Base-by-base conservation (phyloP, 306 rosid species). In the Castanopsis chinensis region DNA sequence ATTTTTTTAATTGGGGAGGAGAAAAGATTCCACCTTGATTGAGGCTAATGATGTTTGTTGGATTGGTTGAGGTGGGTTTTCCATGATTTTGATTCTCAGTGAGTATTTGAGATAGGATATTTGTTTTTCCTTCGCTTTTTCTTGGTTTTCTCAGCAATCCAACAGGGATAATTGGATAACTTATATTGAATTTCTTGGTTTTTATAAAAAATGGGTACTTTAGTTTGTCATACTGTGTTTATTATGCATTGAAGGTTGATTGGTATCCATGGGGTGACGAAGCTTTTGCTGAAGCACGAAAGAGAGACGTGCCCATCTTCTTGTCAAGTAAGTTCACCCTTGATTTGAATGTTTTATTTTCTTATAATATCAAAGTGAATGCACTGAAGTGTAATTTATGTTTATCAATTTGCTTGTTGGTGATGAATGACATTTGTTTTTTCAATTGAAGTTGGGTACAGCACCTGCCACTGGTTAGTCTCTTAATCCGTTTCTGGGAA, bases 241-340 rank as follows among this genome's bases (percentile, higher is more conserved):
- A 8, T 12, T 30, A 75, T 71, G 20, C 69, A 57, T 15, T 49
- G 78, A 65, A 92, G 99, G 99, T 92, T 82, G 94, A 94, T 80
- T 94, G 99, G 99, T 91, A 91, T 90, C 97, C 99, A 2, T 94
- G 99, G 99, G 93, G 99, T 13, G 97, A 92, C 76, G 97, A 91
- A 81, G 99, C 97, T 79, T 91, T 94, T 69, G 86, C 92, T 2
- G 95, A 91, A 87, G 97, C 97, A 32, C 90, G 91, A 55, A 83
- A 71, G 81, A 86, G 95, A 72, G 90, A 92, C 71, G 90, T 86
- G 2, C 99, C 99, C 74, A 90, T 94, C 81, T 94, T 94, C 89
- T 89, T 94, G 83, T 94, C 99, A 68, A 94, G 99, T 94, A 87
- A 81, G 69, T 79, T 75, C 49, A 43, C 74, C 69, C 68, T 58